phyloP scores from a whole-genome alignment of 805 yeast genomes.

The Saturnispora diversa region DNA sequence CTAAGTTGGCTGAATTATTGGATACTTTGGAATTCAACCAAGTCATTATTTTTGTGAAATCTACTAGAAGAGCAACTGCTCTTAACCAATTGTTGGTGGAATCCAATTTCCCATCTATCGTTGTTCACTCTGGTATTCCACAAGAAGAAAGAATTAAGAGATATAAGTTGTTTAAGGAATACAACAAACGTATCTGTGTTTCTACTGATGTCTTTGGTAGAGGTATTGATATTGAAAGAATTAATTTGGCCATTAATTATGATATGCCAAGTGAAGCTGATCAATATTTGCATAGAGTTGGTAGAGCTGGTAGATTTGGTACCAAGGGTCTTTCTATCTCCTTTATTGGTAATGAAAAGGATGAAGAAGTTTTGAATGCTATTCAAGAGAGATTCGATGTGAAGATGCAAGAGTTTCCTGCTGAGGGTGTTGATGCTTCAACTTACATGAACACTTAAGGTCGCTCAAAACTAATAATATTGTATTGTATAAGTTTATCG shows the following conservation, averaged over 20 bases:
- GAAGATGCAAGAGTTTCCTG: constrained; percentile 90
- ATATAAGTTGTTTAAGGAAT: constrained; percentile 93
- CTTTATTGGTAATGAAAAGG: constrained; percentile 77
- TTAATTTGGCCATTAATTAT: constrained; percentile 94
- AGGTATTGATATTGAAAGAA: constrained; percentile 99
- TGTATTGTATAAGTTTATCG: background rate
- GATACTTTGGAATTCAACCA: constrained; percentile 96
- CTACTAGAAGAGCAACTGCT: constrained; percentile 86
- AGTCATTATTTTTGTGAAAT: constrained; percentile 91
- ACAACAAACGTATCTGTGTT: constrained; percentile 97
- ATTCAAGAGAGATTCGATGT: constrained; percentile 98
- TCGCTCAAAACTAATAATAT: background rate
- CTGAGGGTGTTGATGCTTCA: constrained; percentile 94
- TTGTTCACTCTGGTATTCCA: constrained; percentile 90
- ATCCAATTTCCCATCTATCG: constrained; percentile 94
- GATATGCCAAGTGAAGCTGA: constrained; percentile 96
- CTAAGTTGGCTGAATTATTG: constrained; percentile 82
- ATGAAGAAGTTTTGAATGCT: constrained; percentile 80
- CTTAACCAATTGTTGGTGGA: constrained; percentile 82
- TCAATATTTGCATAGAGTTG: constrained; percentile 97
- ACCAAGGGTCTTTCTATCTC: constrained; percentile 97
- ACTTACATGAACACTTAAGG: constrained; percentile 88
- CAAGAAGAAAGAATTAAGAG: constrained; percentile 98
- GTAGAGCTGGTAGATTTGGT: constrained; percentile 99
- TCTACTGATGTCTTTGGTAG: constrained; percentile 98